Conservation (phyloP, 768 basidiomycete genomes). For the Boletus pseudo-olivaceus region DNA sequence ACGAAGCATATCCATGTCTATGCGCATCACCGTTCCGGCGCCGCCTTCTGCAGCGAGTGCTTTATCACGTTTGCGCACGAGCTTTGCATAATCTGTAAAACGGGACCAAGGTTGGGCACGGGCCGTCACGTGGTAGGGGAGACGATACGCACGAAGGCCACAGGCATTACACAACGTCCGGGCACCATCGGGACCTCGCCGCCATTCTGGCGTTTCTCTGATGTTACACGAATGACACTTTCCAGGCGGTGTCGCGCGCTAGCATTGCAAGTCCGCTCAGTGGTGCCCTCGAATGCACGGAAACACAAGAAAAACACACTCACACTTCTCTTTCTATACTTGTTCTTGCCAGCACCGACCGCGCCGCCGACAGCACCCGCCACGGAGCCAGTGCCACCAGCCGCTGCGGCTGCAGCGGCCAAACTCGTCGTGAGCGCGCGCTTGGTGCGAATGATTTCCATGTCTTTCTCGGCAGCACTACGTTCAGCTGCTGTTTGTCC, state of each 20-base stretch:
- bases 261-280: constrained; percentile 29
- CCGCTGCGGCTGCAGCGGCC: constrained; percentile 43
- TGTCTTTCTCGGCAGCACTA: constrained; percentile 75
- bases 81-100: constrained; percentile 70
- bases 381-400: constrained; percentile 33
- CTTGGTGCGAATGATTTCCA: constrained; percentile 81
- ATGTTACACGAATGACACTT: constrained; percentile 89
- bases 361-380: constrained; percentile 26
- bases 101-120: too few species aligned
- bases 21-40: constrained; percentile 39
- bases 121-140: background rate
- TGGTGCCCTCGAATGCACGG: constrained; percentile 1
- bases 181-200: constrained; percentile 80
- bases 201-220: constrained; percentile 85
- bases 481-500: constrained; percentile 40
- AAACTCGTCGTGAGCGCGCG: constrained; percentile 66
- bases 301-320: constrained; percentile 34
- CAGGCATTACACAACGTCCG: constrained; percentile 84
- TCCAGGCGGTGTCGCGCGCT: constrained; percentile 83
- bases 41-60: constrained; percentile 52
- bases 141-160: constrained; percentile 57
- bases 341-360: constrained; percentile 50
- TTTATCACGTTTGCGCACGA: constrained; percentile 77
- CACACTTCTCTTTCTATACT: constrained; percentile 84
- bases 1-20: constrained; percentile 74